Conservation (phyloP, 371 early-diverging fungal species). For the Lichtheimia ramosa region DNA sequence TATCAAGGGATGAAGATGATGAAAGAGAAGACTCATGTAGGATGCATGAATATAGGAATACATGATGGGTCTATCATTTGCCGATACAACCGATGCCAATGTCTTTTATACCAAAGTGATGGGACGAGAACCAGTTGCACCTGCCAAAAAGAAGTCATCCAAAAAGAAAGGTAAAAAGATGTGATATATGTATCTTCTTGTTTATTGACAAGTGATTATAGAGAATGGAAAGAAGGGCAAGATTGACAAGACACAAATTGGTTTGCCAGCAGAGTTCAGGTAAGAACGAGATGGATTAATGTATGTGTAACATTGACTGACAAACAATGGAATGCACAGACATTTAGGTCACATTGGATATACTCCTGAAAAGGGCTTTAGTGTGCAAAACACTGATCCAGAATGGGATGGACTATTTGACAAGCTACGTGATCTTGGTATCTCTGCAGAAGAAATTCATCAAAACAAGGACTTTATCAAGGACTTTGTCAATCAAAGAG, state of each 20-base stretch:
- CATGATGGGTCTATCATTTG: conserved; percentile 84
- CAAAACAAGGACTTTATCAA: conserved; percentile 49
- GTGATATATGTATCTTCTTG: neutral
- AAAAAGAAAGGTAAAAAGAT: conserved; percentile 14
- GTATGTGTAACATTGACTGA: neutral
- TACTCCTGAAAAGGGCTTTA: conserved; percentile 81
- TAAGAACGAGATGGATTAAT: conserved; percentile 16
- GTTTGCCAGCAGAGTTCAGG: conserved; percentile 77
- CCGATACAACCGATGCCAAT: conserved; percentile 79
- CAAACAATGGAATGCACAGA: conserved; percentile 21
- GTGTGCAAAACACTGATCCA: conserved; percentile 78
- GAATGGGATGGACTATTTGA: conserved; percentile 76
- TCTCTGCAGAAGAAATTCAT: conserved; percentile 43
- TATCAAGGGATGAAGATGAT: neutral
- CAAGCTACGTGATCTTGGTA: conserved; percentile 45
- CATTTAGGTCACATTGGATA: conserved; percentile 82
- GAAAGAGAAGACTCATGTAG: too few species aligned
- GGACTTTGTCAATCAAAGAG: conserved; percentile 45
- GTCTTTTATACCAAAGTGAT: conserved; percentile 73
- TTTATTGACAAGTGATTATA: neutral
- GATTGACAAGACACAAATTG: conserved; percentile 78
- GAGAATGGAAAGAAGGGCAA: conserved; percentile 40
- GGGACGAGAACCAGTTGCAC: conserved; percentile 46
- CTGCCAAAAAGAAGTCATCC: conserved; percentile 43
- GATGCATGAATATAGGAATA: conserved; percentile 49